Evolutionary conservation across 2,329 filamentous ascomycete species (phyloP), one percentile per base, ranked within the genome.

Genomic region (Ophiocordyceps robertsii): DNA sequence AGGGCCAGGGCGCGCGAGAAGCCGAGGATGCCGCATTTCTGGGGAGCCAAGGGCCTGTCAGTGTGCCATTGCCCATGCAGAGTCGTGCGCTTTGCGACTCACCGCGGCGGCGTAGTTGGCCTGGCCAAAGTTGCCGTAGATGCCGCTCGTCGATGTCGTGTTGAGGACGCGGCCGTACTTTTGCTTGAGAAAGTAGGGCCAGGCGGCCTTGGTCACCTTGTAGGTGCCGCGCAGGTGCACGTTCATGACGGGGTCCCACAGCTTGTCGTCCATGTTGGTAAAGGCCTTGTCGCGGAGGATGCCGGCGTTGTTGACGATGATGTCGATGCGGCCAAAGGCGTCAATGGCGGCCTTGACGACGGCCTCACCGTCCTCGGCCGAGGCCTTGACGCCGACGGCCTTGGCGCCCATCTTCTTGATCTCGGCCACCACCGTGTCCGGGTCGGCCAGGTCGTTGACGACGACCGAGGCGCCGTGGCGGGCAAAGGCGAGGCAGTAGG

Each of bases 71-170:
- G n/a, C 27, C 7, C 13, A n/a, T 1, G n/a, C n/a, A 17, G 19
- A 19, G 19, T 19, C 9, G 6, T 9, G 16, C 6, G 9, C 11
- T 4, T n/a, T 5, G 5, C 11, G 30, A 72, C 80, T 69, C 74
- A 84, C 80, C 44, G 85, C 85, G 45, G 90, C 86, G 48, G 92
- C 77, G 64, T 98, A 98, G 74, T 98, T 98, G 56, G 90, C 86
- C 67, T 98, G 92, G 49, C 92, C 92, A 61, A 98, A 98, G 75
- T 95, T 98, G 54, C 92, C 92, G 62, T 98, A 98, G 64, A 98
- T 94, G 65, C 92, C 92, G 54, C 84, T 93, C 39, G 92, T 96
- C 31, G 87, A 94, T 35, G 92, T 92, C 39, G 92, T 98, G 74
- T 98, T 98, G 58, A 98, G 73, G 47, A 98, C 80, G 56, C 92